Evolutionary conservation across 1,284 basidiomycete species (phyloP).

Genomic region (Microstroma glucosiphilum): DNA sequence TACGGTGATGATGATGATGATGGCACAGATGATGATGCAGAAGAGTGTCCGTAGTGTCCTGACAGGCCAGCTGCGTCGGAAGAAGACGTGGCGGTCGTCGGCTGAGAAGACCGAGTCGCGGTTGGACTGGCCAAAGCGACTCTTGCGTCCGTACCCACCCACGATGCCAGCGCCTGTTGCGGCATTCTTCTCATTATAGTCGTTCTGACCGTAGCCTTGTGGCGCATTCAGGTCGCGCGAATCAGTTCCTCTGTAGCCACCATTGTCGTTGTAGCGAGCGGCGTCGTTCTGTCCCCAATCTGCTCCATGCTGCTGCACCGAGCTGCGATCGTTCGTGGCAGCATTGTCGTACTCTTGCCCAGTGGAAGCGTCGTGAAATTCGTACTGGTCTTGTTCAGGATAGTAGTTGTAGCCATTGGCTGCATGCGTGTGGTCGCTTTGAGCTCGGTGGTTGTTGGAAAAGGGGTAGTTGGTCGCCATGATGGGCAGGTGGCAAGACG

Average conservation of each 20-base stretch:
- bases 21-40: constrained; percentile 34
- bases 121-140: not conserved
- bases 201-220: not conserved
- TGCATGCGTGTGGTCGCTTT: constrained; percentile 3
- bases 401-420: not conserved
- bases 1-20: constrained; percentile 37
- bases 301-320: not conserved
- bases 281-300: not conserved
- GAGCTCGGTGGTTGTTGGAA: not conserved
- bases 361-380: not conserved
- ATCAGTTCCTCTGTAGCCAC: not conserved
- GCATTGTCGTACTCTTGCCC: not conserved
- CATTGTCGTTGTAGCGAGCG: not conserved
- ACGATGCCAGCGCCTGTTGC: not conserved
- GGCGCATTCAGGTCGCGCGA: not conserved
- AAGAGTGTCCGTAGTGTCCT: constrained; percentile 21
- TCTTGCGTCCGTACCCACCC: not conserved
- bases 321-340: not conserved
- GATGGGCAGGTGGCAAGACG: not conserved
- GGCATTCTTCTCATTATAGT: constrained; percentile 1
- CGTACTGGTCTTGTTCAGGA: not conserved
- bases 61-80: not conserved
- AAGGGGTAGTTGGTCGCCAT: constrained; percentile 4
- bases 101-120: not conserved
- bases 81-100: constrained; percentile 3